Conservation (phyloP, 2,329 filamentous ascomycete genomes). For the Neofusicoccum ribis region DNA sequence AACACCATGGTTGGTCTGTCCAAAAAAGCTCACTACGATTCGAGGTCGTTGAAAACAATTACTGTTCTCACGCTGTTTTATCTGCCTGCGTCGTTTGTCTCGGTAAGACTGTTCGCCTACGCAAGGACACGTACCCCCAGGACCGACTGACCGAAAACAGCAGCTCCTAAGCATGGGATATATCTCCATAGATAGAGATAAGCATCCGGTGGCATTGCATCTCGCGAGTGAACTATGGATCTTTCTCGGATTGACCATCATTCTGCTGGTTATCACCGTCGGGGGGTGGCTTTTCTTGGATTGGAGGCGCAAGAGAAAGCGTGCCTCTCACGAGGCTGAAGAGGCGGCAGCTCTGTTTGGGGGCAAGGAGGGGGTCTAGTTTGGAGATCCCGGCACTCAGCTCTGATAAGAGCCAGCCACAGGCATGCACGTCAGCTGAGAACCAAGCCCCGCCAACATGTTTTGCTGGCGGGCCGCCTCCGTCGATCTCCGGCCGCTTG, state of each 20-base stretch:
- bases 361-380: too few species aligned
- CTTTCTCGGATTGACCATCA: slow-evolving; percentile 16
- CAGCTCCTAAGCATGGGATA: slow-evolving; percentile 24
- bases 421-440: background rate
- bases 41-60: slow-evolving; percentile 22
- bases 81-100: slow-evolving; percentile 23
- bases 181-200: slow-evolving; percentile 15
- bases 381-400: too few species aligned
- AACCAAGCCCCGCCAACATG: too few species aligned
- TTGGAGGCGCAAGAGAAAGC: background rate
- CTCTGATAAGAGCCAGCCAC: background rate
- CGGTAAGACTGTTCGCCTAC: slow-evolving; percentile 17
- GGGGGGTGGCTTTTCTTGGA: slow-evolving; percentile 19
- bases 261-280: slow-evolving; percentile 18
- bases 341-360: too few species aligned
- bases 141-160: slow-evolving; percentile 8
- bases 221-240: slow-evolving; percentile 21
- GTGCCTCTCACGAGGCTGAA: too few species aligned
- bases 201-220: slow-evolving; percentile 1
- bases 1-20: slow-evolving; percentile 22
- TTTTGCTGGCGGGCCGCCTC: too few species aligned
- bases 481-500: too few species aligned
- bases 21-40: slow-evolving; percentile 21
- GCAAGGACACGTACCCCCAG: background rate
- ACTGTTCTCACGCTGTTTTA: slow-evolving; percentile 22